Evolutionary conservation across 1,139 yeast species (phyloP), one percentile per base, ranked within the genome.

Genomic region (Saccharomycopsis hybrid): DNA sequence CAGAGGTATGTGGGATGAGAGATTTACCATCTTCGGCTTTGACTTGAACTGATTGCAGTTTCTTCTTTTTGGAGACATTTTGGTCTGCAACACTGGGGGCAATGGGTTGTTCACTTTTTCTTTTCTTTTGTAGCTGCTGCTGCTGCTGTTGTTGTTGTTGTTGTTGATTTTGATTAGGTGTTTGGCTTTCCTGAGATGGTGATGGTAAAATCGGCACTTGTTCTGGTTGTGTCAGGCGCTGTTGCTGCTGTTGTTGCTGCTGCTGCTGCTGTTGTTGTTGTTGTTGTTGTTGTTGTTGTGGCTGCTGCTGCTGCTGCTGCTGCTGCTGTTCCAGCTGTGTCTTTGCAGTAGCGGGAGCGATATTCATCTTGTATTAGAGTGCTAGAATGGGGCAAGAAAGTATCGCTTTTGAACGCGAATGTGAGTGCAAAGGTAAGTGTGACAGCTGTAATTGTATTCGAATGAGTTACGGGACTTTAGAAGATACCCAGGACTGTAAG

Each of bases 1-100:
- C 80, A 0, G 76, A 71, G 8, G 64, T 59, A 24, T 58, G 43
- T n/a, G 43, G 48, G n/a, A 39, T 28, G 24, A 18, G 29, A 3
- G 35, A 28, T 30, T 36, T 47, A 9, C 28, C 47, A 13, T 39
- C 44, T 27, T 46, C 48, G 11, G 46, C 5, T 31, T 43, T 42
- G 31, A 42, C 43, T 32, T 18, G 18, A 18, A 36, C 25, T 29
- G 43, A 30, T 4, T 9, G 29, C 8, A 7, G 42, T 11, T 43
- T 32, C 35, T 41, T 33, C 29, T 13, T 42, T 13, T 35, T 46
- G 13, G 46, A 9, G 11, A 13, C 28, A 25, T 13, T 27, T 30
- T 30, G 39, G 11, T 24, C 44, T 28, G 35, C n/a, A 24, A 9
- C 46, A 37, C 7, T 7, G 30, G 18, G n/a, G 24, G 5, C 8